Base-by-base conservation (phyloP, 23 red algal species). In the Chondrus crispus region DNA sequence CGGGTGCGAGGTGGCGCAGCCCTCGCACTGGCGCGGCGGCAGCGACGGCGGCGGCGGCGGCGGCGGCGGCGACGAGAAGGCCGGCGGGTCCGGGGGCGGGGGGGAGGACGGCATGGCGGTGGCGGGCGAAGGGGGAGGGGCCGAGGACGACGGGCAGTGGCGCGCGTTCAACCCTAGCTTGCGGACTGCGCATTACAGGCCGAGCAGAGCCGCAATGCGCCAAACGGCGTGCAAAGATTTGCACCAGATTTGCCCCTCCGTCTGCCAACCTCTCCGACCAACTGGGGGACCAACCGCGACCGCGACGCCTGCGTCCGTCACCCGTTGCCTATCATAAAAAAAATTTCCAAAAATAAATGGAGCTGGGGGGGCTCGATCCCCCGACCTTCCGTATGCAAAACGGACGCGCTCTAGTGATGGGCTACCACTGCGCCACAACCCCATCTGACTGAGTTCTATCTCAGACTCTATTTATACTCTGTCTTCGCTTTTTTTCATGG, bases 1-100 rank as follows among this genome's bases (percentile, higher is more conserved):
- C 7, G 49, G 51, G 68, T 94, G 92, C 28, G 55, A 38, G 26
- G 74, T 75, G 26, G 13, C 68, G 51, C 92, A 94, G 26, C 81
- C 74, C 58, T 94, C 92, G 83, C 92, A 94, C 38, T 46, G 22
- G 1, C 71, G 71, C 10, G 30, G 48, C 40, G 51, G 46, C 26
- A 45, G 78, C 20, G 51, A 60, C 57, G 62, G 60, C 62, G 64
- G 44, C 19, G 51, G 44, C 20, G 79, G 68, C 68, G 71, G 85
- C 44, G 28, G 66, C 30, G 66, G 63, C 42, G 44, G 49, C 46
- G 39, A 68, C 42, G 69, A 39, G 14, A 41, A 68, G n/a, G 49
- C 50, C 45, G 12, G 75, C 46, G 87, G 87, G 26, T 51, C 29
- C 35, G 75, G 51, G 70, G 14, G 44, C 13, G 71, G 87, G 58